phyloP scores from a whole-genome alignment of 805 yeast species.

The Spathaspora hagerdaliae region DNA sequence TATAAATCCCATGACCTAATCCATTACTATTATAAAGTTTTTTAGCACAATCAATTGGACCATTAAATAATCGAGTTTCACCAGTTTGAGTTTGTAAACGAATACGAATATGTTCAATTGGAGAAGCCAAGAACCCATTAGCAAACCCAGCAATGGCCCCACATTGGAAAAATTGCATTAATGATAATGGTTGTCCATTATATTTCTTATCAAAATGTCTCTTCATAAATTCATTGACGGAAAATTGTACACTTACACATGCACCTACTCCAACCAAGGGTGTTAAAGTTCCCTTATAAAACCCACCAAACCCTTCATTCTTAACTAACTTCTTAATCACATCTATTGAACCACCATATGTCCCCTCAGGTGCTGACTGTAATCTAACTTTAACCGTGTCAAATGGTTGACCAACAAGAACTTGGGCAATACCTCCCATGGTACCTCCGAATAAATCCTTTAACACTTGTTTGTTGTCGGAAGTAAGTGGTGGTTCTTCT shows the following conservation, averaged over 20 bases:
- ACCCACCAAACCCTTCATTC: conserved; percentile 37
- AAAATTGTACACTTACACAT: conserved; percentile 93
- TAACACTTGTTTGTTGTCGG: conserved; percentile 42
- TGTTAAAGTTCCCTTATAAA: conserved; percentile 44
- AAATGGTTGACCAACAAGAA: conserved; percentile 92
- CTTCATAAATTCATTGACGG: conserved; percentile 93
- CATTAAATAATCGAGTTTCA: conserved; percentile 48
- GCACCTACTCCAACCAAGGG: conserved; percentile 72
- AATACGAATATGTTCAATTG: conserved; percentile 93
- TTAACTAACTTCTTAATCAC: conserved; percentile 67
- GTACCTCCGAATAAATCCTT: conserved; percentile 91
- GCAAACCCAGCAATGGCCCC: conserved; percentile 94
- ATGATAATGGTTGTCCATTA: conserved; percentile 43
- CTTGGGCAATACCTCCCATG: conserved; percentile 94
- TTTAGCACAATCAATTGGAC: conserved; percentile 70
- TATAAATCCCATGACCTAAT: conserved; percentile 53
- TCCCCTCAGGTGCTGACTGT: conserved; percentile 81
- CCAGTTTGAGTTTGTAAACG: conserved; percentile 85
- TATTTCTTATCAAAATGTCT: conserved; percentile 56
- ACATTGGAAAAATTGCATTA: conserved; percentile 68
- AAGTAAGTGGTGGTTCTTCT: conserved; percentile 37
- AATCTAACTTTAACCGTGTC: conserved; percentile 92
- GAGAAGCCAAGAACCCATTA: conserved; percentile 84
- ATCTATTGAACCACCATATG: conserved; percentile 68
- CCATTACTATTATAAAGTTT: conserved; percentile 57